Evolutionary conservation across 169 alveolate genomes (phyloP), one percentile per base, ranked within the genome.

Genomic region (Cardiosporidium cionae): DNA sequence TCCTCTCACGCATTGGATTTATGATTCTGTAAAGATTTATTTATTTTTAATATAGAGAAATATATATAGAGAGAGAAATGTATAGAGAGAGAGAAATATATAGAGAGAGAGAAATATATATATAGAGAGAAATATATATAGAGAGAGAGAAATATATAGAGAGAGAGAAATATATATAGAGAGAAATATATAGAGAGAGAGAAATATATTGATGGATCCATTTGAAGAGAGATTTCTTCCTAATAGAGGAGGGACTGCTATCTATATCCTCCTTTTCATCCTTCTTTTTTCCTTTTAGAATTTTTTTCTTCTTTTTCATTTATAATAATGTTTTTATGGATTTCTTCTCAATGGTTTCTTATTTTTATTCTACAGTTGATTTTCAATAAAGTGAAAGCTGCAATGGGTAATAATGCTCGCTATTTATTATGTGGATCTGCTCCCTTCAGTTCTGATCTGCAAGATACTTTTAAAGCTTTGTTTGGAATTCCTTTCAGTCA

Each of bases 391-490:
- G 79, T 86, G 72, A 84, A 78, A 28, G 80, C 44, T 31, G 34
- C 83, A 22, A 34, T 92, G 31, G 97, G 97, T 27, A 93, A 93
- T 5, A 71, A 89, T 35, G 85, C 89, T n/a, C 86, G 93, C 35
- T 62, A 68, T 32, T 85, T 92, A 86, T 67, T 84, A 3, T 81
- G 90, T 23, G 97, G 94, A 0, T 81, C 93, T 7, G 97, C 97
- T 0, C 97, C 97, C 0, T 86, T 92, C 28, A 82, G 87, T 52
- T 73, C 88, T 63, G 85, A 84, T 25, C 86, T 89, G 3, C 68
- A 87, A 37, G 86, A 80, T 33, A 85, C 86, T 66, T 68, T 92
- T 64, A 71, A 85, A 64, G 80, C 86, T n/a, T 70, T 85, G 25
- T 83, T 92, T 63, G 78, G 91, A 65, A 74, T 84, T 63, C 84